Evolutionary conservation across 805 yeast species (phyloP).

Genomic region (Pichia manshurica): DNA sequence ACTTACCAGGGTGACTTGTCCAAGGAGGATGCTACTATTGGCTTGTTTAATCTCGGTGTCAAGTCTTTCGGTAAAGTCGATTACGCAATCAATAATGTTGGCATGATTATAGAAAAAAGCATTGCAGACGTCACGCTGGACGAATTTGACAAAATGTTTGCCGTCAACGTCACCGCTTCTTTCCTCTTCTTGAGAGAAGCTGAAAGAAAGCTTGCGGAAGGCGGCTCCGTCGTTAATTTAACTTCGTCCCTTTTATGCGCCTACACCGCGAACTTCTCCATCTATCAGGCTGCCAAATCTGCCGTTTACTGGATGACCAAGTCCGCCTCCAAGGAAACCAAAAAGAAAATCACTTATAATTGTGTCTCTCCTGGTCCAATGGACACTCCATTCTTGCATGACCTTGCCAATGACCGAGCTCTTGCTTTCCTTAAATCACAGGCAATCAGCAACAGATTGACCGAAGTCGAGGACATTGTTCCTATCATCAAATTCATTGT

Average conservation of each 20-base stretch:
- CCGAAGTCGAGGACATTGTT: conserved; percentile 54
- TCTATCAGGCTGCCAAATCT: conserved; percentile 54
- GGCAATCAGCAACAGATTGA: conserved; percentile 44
- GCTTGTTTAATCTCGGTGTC: conserved; percentile 42
- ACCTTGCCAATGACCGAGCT: conserved; percentile 49
- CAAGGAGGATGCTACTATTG: conserved; percentile 36
- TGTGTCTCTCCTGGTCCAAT: conserved; percentile 62
- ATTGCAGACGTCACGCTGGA: conserved; percentile 42
- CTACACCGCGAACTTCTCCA: conserved; percentile 46
- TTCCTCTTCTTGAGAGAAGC: conserved; percentile 58
- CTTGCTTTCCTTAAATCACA: conserved; percentile 51
- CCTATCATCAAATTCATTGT: conserved; percentile 57
- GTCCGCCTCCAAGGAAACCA: conserved; percentile 52
- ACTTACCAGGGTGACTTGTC: conserved; percentile 39
- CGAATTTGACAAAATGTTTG: conserved; percentile 51
- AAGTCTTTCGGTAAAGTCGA: conserved; percentile 46
- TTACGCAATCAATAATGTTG: conserved; percentile 63
- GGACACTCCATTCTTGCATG: conserved; percentile 62
- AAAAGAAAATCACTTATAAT: conserved; percentile 44
- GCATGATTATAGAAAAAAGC: conserved; percentile 60
- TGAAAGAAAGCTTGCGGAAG: conserved; percentile 41
- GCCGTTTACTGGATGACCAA: conserved; percentile 50
- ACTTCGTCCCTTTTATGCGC: conserved; percentile 66
- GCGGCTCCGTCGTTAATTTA: conserved; percentile 50
- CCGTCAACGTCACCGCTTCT: conserved; percentile 52